Conservation (phyloP, 176 grass and related monocot genomes). For the Leersia perrieri region DNA sequence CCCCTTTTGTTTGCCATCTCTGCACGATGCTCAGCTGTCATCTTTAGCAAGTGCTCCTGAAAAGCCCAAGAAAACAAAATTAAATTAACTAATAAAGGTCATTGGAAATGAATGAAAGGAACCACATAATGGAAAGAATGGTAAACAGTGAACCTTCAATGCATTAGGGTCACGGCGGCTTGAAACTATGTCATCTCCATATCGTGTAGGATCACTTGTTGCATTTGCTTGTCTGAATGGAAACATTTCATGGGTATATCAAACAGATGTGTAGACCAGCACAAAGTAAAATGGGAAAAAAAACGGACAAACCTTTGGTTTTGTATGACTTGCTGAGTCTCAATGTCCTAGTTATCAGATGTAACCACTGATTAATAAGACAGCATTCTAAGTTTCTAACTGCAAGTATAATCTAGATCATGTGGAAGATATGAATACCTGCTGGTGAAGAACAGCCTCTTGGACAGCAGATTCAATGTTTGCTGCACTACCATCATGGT, state of each 20-base stretch:
- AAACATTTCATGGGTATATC: constrained; percentile 16
- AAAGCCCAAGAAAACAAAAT: constrained; percentile 2
- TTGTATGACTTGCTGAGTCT: constrained; percentile 82
- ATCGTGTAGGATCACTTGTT: constrained; percentile 26
- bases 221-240: constrained; percentile 60
- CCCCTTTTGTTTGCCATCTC: constrained; percentile 92
- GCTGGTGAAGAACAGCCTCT: constrained; percentile 73
- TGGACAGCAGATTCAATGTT: constrained; percentile 69
- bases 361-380: constrained; percentile 36
- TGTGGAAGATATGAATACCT: constrained; percentile 56
- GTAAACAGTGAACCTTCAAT: constrained; percentile 58
- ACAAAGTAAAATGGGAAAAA: constrained; percentile 12
- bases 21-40: constrained; percentile 69
- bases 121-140: not conserved
- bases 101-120: not conserved
- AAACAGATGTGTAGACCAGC: constrained; percentile 9
- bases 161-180: constrained; percentile 64
- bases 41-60: constrained; percentile 90
- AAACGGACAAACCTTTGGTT: constrained; percentile 64
- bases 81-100: not conserved
- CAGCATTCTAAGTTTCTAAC: constrained; percentile 18
- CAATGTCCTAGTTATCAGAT: constrained; percentile 75
- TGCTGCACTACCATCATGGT: constrained; percentile 16
- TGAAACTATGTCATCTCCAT: constrained; percentile 66
- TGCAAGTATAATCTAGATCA: constrained; percentile 22